Conservation (phyloP, 805 yeast genomes). For the Starmerella bombicola region DNA sequence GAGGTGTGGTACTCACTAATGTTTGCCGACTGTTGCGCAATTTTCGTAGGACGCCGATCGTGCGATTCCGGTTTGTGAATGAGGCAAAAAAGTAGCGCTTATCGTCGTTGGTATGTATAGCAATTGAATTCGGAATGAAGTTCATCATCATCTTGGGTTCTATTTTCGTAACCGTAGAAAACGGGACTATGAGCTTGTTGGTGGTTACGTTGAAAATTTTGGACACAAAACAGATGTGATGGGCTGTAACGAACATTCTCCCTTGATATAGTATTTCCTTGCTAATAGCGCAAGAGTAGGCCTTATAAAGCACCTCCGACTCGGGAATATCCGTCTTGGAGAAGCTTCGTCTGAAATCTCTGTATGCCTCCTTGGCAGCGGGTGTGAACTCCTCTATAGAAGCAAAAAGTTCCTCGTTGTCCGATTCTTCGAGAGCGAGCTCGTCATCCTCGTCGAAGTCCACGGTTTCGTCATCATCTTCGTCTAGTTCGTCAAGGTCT, state of each 20-base stretch:
- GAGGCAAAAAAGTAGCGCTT: constrained; percentile 73
- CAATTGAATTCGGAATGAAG: constrained; percentile 79
- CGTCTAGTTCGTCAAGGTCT: constrained; percentile 1
- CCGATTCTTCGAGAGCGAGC: constrained; percentile 1
- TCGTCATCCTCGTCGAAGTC: constrained; percentile 5
- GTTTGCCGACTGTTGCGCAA: constrained; percentile 23
- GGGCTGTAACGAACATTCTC: constrained; percentile 65
- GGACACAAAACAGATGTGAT: constrained; percentile 73
- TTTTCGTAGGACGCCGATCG: constrained; percentile 48
- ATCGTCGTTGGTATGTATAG: constrained; percentile 36
- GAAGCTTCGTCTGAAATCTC: constrained; percentile 69
- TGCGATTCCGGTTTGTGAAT: constrained; percentile 67
- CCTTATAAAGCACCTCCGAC: constrained; percentile 12
- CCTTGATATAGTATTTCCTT: constrained; percentile 84
- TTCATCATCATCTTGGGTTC: constrained; percentile 83
- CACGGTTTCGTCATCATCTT: constrained; percentile 2
- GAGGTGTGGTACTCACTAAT: constrained; percentile 27
- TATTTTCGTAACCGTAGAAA: constrained; percentile 54
- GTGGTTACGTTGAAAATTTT: constrained; percentile 84
- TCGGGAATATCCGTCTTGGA: constrained; percentile 4
- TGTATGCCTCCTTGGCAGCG: constrained; percentile 51
- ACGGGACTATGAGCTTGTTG: constrained; percentile 60
- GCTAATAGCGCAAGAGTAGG: constrained; percentile 74
- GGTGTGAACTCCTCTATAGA: constrained; percentile 1
- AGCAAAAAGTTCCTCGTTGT: constrained; percentile 1